These are phyloP conservation scores for Phytophthora pluvialis DNA, from an alignment of 352 stramenopile species.

Conservation along the genomic window DNA sequence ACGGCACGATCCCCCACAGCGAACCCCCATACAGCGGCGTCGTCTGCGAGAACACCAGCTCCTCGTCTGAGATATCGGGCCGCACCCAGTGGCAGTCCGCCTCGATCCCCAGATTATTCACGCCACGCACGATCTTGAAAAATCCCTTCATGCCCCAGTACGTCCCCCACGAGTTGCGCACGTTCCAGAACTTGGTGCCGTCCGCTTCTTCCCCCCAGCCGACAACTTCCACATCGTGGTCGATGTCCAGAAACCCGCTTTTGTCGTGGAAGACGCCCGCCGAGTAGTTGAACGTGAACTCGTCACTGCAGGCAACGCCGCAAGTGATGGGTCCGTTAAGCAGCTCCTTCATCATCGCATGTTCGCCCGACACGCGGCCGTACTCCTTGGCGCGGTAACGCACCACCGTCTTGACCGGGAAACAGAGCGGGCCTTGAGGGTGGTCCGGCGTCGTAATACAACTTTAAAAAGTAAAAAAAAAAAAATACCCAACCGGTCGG, in stretches of 20 bases:
- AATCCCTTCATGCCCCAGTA: conserved; percentile 97
- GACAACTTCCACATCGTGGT: conserved; percentile 85
- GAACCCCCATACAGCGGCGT: too few species aligned
- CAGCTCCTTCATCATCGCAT: conserved; percentile 86
- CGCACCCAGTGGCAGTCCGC: conserved; percentile 89
- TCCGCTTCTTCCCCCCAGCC: conserved; percentile 92
- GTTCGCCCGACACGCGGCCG: conserved; percentile 69
- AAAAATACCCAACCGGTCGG: too few species aligned
- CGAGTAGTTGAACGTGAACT: conserved; percentile 91
- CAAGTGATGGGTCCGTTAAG: conserved; percentile 93
- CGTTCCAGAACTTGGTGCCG: conserved; percentile 96
- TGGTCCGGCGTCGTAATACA: conserved; percentile 13
- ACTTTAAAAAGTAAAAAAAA: too few species aligned
- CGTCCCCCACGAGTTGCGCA: conserved; percentile 95
- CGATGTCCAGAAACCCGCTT: conserved; percentile 84
- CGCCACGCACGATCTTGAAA: conserved; percentile 93
- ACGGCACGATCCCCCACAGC: too few species aligned
- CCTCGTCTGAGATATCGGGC: conserved; percentile 81
- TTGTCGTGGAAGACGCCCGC: conserved; percentile 93
- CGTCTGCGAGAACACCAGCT: conserved; percentile 54
- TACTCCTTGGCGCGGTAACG: conserved; percentile 84
- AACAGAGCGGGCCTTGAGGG: conserved; percentile 60
- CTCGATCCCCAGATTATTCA: conserved; percentile 94
- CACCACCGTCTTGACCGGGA: conserved; percentile 80
- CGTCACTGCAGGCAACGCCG: conserved; percentile 91